phyloP scores from a whole-genome alignment of 495 filamentous ascomycete genomes.

The Xylaria curta region DNA sequence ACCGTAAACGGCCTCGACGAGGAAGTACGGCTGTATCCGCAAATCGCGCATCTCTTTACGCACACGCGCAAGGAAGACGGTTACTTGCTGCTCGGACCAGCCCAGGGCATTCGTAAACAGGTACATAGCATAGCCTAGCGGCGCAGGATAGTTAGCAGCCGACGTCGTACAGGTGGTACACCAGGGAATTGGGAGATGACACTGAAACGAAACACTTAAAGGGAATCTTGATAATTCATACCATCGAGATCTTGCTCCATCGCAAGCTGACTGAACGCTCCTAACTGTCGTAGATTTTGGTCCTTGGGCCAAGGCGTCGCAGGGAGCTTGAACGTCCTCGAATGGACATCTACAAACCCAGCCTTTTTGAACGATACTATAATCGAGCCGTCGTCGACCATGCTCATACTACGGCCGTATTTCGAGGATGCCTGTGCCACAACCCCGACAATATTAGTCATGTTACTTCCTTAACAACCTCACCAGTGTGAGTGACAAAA shows the following conservation, averaged over 20 bases:
- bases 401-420: slow-evolving; percentile 28
- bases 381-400: slow-evolving; percentile 30
- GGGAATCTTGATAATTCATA: neutral
- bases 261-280: slow-evolving; percentile 35
- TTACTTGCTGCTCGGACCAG: slow-evolving; percentile 39
- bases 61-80: slow-evolving; percentile 32
- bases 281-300: slow-evolving; percentile 56
- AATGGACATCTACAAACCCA: slow-evolving; percentile 56
- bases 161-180: neutral
- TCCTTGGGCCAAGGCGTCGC: slow-evolving; percentile 58
- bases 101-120: slow-evolving; percentile 38
- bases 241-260: slow-evolving; percentile 41
- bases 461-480: neutral
- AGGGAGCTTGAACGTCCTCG: slow-evolving; percentile 58
- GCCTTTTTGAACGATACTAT: slow-evolving; percentile 44
- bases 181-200: neutral
- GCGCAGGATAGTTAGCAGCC: slow-evolving; percentile 1
- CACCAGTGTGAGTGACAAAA: neutral
- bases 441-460: neutral
- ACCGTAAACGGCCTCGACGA: slow-evolving; percentile 33
- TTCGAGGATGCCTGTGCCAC: slow-evolving; percentile 18
- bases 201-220: neutral
- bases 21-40: slow-evolving; percentile 33
- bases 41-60: slow-evolving; percentile 39
- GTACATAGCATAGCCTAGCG: slow-evolving; percentile 33